Percentiles rank a stretch among this genome's conserved stretches.
Evolutionary conservation across 2,329 filamentous ascomycete species (phyloP).

Genomic region (Ceratocystis ficicola): DNA sequence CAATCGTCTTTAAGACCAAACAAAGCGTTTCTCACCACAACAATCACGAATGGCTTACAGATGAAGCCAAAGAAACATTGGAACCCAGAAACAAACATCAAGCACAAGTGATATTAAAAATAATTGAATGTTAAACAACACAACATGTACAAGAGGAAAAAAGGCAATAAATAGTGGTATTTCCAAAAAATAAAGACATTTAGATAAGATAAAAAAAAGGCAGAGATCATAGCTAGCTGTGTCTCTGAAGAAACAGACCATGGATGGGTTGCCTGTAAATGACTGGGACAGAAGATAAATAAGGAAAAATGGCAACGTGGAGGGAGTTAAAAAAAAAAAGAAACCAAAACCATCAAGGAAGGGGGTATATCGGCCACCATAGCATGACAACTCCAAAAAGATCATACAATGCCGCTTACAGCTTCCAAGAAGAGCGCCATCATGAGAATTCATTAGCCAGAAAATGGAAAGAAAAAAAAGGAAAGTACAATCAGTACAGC

Average conservation of each 20-base stretch:
- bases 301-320: slow-evolving; percentile 11
- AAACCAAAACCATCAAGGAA: slow-evolving; percentile 2
- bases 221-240: not conserved
- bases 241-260: not conserved
- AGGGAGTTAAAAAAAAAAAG: slow-evolving; percentile 24
- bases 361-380: slow-evolving; percentile 5
- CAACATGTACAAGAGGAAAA: not conserved
- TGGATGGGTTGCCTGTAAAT: slow-evolving; percentile 6
- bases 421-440: slow-evolving; percentile 2
- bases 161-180: not conserved
- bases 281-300: slow-evolving; percentile 14
- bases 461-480: slow-evolving; percentile 7
- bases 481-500: not conserved
- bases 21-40: no score
- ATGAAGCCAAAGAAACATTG: no score
- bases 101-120: no score
- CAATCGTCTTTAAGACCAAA: no score
- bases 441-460: slow-evolving; percentile 10
- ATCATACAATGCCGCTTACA: slow-evolving; percentile 1
- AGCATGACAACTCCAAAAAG: slow-evolving; percentile 3
- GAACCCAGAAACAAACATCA: no score
- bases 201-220: not conserved
- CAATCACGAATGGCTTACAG: no score
- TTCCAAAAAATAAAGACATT: not conserved
- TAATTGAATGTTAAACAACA: not conserved